Evolutionary conservation across 805 yeast species (phyloP).

Genomic region (Nakazawaea peltata): DNA sequence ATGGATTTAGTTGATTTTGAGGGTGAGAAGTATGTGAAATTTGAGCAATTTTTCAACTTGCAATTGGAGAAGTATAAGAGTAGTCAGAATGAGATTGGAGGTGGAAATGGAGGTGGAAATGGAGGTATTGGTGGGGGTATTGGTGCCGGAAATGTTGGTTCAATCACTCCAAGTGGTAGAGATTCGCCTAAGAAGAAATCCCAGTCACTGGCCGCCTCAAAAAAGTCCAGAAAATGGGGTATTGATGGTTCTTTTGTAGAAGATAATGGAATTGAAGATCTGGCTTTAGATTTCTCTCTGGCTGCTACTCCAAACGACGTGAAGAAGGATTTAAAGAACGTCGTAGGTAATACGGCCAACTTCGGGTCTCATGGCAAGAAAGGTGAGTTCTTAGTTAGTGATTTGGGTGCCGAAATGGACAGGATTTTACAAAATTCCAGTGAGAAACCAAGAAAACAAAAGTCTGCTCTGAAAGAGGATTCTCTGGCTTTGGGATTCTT

Average conservation of each 20-base stretch:
- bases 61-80: constrained; percentile 24
- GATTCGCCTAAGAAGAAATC: constrained; percentile 11
- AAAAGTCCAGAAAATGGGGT: constrained; percentile 57
- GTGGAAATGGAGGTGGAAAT: too few relatives aligned
- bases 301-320: constrained; percentile 13
- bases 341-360: constrained; percentile 28
- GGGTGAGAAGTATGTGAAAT: constrained; percentile 23
- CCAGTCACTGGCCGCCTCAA: constrained; percentile 17
- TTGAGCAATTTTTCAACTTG: constrained; percentile 29
- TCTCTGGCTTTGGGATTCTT: constrained; percentile 49
- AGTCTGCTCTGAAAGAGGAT: constrained; percentile 11
- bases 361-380: constrained; percentile 35
- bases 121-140: too few relatives aligned
- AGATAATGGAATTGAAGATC: constrained; percentile 26
- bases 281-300: constrained; percentile 51
- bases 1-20: constrained; percentile 20
- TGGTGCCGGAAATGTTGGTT: too few relatives aligned
- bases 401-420: constrained; percentile 46
- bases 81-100: constrained; percentile 4
- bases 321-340: constrained; percentile 17
- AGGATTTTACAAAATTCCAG: constrained; percentile 23
- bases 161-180: neutral
- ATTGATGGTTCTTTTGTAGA: constrained; percentile 52
- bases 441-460: constrained; percentile 3
- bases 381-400: constrained; percentile 63